Conservation (phyloP, 192 early-diverging fungal genomes). For the Backusella mclennaniae region DNA sequence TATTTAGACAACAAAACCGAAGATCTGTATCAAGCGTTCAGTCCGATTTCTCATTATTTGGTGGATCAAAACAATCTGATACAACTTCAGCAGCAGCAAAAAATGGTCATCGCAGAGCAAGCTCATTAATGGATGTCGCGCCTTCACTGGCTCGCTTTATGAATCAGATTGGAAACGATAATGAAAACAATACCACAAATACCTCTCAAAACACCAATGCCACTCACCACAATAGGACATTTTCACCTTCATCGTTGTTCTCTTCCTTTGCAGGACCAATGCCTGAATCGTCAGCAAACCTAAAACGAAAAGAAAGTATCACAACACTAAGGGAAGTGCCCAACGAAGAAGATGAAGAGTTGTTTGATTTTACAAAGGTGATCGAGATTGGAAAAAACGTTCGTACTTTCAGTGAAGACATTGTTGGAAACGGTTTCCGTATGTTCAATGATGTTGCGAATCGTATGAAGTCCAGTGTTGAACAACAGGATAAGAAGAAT, state of each 20-base stretch:
- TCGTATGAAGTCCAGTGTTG: slow-evolving; percentile 18
- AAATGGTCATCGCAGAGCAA: slow-evolving; percentile 6
- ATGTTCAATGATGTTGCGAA: slow-evolving; percentile 27
- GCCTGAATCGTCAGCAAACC: neutral
- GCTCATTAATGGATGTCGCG: slow-evolving; percentile 26
- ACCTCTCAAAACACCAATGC: neutral
- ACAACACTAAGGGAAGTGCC: neutral
- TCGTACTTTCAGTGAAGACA: slow-evolving; percentile 19
- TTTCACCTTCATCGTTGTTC: slow-evolving; percentile 26
- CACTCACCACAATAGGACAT: neutral
- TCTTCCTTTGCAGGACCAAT: slow-evolving; percentile 24
- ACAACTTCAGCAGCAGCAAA: neutral
- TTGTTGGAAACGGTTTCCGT: slow-evolving; percentile 28
- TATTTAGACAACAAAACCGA: neutral
- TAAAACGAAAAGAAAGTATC: neutral
- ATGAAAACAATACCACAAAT: slow-evolving; percentile 6
- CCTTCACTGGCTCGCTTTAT: slow-evolving; percentile 23
- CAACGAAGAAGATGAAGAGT: slow-evolving; percentile 3
- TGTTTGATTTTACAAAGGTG: slow-evolving; percentile 37
- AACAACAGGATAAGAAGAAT: neutral
- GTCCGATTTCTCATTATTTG: slow-evolving; percentile 4
- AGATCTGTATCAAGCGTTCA: neutral
- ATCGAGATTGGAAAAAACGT: slow-evolving; percentile 34
- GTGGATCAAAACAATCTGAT: neutral
- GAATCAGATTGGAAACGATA: slow-evolving; percentile 20